A percentile compares a stretch with the other conserved stretches of the same genome.
phyloP scores from a whole-genome alignment of 2,329 filamentous ascomycete species.

The Alternaria triticimaculans region DNA sequence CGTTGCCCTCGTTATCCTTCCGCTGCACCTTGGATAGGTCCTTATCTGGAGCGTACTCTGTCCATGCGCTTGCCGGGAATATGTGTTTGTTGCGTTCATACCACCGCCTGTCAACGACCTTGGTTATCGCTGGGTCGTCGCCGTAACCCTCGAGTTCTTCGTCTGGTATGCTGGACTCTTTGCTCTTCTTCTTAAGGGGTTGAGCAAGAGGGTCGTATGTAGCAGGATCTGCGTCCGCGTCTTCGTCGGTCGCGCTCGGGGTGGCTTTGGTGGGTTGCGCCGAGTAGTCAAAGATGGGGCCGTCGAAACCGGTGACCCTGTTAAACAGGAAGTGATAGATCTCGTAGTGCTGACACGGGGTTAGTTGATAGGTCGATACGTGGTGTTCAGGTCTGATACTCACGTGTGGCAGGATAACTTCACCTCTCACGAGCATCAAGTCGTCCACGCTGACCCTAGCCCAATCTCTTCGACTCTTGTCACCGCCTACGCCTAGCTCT shows the following conservation, averaged over 20 bases:
- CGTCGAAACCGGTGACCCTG: constrained; percentile 75
- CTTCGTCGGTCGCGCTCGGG: constrained; percentile 25
- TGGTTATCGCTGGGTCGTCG: constrained; percentile 82
- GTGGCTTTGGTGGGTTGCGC: constrained; percentile 55
- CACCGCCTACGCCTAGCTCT: constrained; percentile 73
- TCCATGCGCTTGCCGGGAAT: constrained; percentile 94
- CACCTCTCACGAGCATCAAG: constrained; percentile 87
- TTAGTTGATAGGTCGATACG: constrained; percentile 15
- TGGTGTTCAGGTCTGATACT: constrained; percentile 26
- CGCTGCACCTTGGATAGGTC: constrained; percentile 80
- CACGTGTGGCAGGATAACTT: constrained; percentile 93
- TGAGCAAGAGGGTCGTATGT: constrained; percentile 52
- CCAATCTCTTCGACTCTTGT: constrained; percentile 80
- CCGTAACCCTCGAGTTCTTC: constrained; percentile 70
- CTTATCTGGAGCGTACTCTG: constrained; percentile 88
- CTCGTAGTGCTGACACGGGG: constrained; percentile 80
- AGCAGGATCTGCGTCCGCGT: constrained; percentile 26
- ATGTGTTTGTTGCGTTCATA: constrained; percentile 99
- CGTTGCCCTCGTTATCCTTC: constrained; percentile 86
- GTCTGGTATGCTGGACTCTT: constrained; percentile 53
- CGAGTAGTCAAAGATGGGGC: constrained; percentile 79
- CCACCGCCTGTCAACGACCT: constrained; percentile 95
- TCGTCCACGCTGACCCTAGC: constrained; percentile 94
- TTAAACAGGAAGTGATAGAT: constrained; percentile 98
- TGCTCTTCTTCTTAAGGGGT: constrained; percentile 44